Conservation (phyloP, 805 yeast genomes). For the Candida montana region DNA sequence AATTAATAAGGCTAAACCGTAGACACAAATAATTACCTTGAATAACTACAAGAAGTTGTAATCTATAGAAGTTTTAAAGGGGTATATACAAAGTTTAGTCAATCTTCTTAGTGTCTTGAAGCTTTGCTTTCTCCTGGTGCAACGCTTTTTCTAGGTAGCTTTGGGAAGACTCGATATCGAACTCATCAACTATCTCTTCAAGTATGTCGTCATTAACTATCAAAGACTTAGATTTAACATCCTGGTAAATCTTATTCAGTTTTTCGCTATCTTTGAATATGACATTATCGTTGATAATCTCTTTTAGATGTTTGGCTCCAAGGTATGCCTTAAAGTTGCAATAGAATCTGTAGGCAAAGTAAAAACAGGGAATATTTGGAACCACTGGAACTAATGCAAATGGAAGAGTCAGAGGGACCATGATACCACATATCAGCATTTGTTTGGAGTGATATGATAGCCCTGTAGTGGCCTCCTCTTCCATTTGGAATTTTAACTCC, state of each 20-base stretch:
- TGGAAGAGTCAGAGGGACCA: constrained; percentile 77
- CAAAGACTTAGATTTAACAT: constrained; percentile 16
- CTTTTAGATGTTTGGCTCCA: constrained; percentile 66
- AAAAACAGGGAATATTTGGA: constrained; percentile 91
- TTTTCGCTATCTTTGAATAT: constrained; percentile 27
- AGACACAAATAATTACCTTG: too few species aligned
- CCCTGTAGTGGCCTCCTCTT: constrained; percentile 38
- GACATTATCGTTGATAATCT: constrained; percentile 42
- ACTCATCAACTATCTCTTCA: constrained; percentile 37
- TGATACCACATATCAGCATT: constrained; percentile 46
- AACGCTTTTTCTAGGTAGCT: constrained; percentile 46
- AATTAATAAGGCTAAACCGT: too few species aligned
- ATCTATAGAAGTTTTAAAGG: too few species aligned
- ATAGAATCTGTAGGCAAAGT: constrained; percentile 72
- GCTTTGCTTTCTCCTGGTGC: constrained; percentile 40
- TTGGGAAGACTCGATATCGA: constrained; percentile 41
- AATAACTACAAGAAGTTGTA: too few species aligned
- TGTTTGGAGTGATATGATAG: constrained; percentile 49
- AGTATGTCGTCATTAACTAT: constrained; percentile 42
- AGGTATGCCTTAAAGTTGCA: constrained; percentile 75
- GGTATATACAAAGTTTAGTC: neutral
- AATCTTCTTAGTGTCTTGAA: neutral
- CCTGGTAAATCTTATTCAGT: constrained; percentile 26
- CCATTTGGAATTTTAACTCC: constrained; percentile 34
- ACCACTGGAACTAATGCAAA: constrained; percentile 75